A percentile compares a stretch with the other conserved stretches of the same genome.
phyloP scores from a whole-genome alignment of 2,329 filamentous ascomycete species.

The Fusarium bulbicola region DNA sequence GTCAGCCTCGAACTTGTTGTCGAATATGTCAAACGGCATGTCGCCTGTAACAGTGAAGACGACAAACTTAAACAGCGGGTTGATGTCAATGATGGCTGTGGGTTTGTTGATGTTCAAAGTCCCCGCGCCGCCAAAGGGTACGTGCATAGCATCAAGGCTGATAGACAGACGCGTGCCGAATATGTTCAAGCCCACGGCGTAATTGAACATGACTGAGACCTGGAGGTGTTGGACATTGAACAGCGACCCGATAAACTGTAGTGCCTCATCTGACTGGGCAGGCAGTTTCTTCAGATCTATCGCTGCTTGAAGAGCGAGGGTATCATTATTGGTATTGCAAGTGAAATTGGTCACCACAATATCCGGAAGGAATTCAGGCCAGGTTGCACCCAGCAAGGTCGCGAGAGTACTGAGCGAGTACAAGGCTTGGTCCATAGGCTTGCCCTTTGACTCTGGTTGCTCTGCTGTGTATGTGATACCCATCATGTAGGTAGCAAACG shows the following conservation, averaged over 20 bases:
- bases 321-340: neutral
- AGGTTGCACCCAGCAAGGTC: rapidly evolving
- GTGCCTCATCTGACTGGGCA: neutral
- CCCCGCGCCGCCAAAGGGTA: neutral
- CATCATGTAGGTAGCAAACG: slow-evolving; percentile 1
- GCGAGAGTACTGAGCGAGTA: neutral
- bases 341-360: slow-evolving; percentile 1
- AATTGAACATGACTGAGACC: neutral
- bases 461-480: neutral
- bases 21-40: neutral
- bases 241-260: neutral
- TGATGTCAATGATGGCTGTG: slow-evolving; percentile 2
- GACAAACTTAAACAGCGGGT: neutral
- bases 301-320: neutral
- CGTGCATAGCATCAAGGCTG: neutral
- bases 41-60: neutral
- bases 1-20: neutral
- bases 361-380: neutral
- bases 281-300: neutral
- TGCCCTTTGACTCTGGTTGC: neutral
- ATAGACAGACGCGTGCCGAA: neutral
- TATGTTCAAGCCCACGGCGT: neutral
- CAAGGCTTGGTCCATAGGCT: neutral
- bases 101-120: neutral
- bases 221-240: neutral